Percentiles rank a stretch among this genome's conserved stretches.
Evolutionary conservation across 495 filamentous ascomycete species (phyloP).

Genomic region (Podospora comata): DNA sequence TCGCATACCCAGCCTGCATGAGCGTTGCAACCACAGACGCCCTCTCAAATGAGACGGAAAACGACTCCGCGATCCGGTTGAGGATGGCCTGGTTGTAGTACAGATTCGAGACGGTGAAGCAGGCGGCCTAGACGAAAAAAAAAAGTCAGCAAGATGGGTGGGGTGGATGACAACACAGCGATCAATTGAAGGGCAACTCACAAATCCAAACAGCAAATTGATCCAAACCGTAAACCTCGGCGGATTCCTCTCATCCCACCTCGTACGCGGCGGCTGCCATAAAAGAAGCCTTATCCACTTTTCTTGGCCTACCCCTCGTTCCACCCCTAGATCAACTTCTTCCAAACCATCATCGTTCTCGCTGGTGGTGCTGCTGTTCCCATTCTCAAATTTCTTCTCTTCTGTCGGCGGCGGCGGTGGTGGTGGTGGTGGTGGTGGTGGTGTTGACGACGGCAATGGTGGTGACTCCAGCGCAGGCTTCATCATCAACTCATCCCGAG

Average conservation of each 20-base stretch:
- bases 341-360: neutral
- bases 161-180: neutral
- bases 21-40: constrained; percentile 66
- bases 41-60: constrained; percentile 56
- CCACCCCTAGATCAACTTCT: neutral
- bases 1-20: constrained; percentile 78
- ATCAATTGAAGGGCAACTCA: constrained; percentile 9
- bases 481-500: neutral
- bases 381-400: neutral
- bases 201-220: constrained; percentile 35
- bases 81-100: constrained; percentile 69
- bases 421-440: neutral
- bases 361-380: neutral
- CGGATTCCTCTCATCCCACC: constrained; percentile 33
- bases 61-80: constrained; percentile 59
- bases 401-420: no score
- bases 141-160: neutral
- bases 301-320: neutral
- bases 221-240: constrained; percentile 36
- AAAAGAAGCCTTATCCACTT: constrained; percentile 15
- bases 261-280: constrained; percentile 32
- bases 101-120: constrained; percentile 61
- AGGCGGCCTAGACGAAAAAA: constrained; percentile 19
- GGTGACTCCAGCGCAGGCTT: neutral
- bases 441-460: neutral